Conservation (phyloP, 108 stramenopile genomes). For the Skeletonema tropicum region DNA sequence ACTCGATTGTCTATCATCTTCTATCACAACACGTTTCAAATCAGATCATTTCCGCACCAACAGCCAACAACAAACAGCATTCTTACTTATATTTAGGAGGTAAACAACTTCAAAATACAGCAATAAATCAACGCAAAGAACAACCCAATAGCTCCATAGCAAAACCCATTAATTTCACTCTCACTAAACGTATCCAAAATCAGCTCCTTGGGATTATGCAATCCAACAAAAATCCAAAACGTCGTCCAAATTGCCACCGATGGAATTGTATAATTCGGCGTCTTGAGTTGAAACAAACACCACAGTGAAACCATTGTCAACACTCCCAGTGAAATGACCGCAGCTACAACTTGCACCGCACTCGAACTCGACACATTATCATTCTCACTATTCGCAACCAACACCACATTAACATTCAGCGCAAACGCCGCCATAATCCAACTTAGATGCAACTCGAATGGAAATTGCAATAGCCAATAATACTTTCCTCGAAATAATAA, state of each 20-base stretch:
- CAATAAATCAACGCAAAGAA: slow-evolving; percentile 1
- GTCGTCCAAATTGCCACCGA: slow-evolving; percentile 68
- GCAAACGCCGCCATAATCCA: slow-evolving; percentile 40
- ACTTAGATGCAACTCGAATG: slow-evolving; percentile 37
- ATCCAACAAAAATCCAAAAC: slow-evolving; percentile 50
- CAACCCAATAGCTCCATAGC: not conserved
- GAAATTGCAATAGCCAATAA: slow-evolving; percentile 61
- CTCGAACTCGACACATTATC: no score
- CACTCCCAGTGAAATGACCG: slow-evolving; percentile 43
- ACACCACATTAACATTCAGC: slow-evolving; percentile 27
- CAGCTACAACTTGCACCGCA: slow-evolving; percentile 44
- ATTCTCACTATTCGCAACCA: slow-evolving; percentile 24
- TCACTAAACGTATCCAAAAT: slow-evolving; percentile 53
- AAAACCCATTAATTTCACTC: slow-evolving; percentile 13
- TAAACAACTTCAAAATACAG: slow-evolving; percentile 1
- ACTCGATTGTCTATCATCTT: no score
- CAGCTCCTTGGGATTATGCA: slow-evolving; percentile 52
- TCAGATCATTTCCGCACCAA: no score
- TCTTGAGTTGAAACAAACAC: slow-evolving; percentile 30
- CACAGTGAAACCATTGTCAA: slow-evolving; percentile 44
- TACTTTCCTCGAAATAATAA: not conserved
- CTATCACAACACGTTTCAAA: no score
- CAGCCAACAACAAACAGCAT: no score
- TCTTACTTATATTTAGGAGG: no score
- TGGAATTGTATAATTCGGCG: slow-evolving; percentile 55